Evolutionary conservation across 2,329 filamentous ascomycete genomes (phyloP).

Genomic region (Berkeleyomyces basicola): DNA sequence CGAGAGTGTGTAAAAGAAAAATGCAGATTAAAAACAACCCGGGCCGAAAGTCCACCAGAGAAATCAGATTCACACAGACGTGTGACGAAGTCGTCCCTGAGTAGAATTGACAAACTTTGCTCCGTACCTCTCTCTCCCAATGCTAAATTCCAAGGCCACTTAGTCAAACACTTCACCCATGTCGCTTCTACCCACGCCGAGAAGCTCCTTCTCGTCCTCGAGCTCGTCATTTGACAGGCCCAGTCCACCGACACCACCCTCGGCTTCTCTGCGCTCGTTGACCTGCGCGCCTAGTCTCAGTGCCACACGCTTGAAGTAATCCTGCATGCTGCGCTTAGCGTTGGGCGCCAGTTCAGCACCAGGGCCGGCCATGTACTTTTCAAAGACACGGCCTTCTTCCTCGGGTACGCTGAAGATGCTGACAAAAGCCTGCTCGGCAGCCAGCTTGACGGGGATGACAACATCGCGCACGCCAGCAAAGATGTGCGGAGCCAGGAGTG

Average conservation of each 20-base stretch:
- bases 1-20: background rate
- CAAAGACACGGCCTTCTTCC: conserved; percentile 70
- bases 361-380: conserved; percentile 66
- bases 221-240: conserved; percentile 79
- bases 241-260: conserved; percentile 72
- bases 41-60: background rate
- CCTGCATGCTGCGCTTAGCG: conserved; percentile 76
- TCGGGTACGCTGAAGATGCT: conserved; percentile 81
- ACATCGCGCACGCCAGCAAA: conserved; percentile 82
- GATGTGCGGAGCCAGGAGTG: conserved; percentile 62
- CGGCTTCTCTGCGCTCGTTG: conserved; percentile 75
- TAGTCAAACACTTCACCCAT: conserved; percentile 15
- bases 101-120: too few relatives aligned
- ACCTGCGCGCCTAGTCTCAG: conserved; percentile 72
- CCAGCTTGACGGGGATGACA: conserved; percentile 88
- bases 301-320: conserved; percentile 93
- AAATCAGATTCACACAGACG: background rate
- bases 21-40: background rate
- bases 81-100: too few relatives aligned
- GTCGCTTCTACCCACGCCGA: conserved; percentile 87
- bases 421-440: conserved; percentile 87
- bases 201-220: conserved; percentile 90
- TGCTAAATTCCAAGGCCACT: background rate
- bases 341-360: conserved; percentile 49
- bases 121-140: background rate